phyloP scores from a whole-genome alignment of 2,329 filamentous ascomycete genomes.

The Sclerotinia sclerotiorum region DNA sequence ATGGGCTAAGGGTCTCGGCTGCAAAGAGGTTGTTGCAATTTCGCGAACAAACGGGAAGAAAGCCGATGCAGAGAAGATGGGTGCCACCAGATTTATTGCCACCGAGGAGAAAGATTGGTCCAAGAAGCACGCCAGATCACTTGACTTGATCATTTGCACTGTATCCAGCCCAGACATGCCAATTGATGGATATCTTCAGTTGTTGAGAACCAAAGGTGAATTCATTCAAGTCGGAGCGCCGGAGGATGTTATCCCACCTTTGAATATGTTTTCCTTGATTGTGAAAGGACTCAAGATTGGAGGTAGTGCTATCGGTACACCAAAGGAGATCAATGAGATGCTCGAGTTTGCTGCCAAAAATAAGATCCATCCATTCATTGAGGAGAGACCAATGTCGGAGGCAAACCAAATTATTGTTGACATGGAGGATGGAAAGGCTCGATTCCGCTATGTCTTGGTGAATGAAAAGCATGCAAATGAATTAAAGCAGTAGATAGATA shows the following conservation, averaged over 20 bases:
- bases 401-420: conserved; percentile 57
- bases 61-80: conserved; percentile 23
- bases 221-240: conserved; percentile 66
- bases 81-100: conserved; percentile 20
- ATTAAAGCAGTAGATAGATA: conserved; percentile 2
- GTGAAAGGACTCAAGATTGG: conserved; percentile 50
- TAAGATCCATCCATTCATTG: conserved; percentile 56
- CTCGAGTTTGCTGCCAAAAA: conserved; percentile 57
- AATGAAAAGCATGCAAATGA: conserved; percentile 23
- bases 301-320: conserved; percentile 41
- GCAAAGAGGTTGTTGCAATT: conserved; percentile 62
- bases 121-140: conserved; percentile 49
- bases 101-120: conserved; percentile 43
- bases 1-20: conserved; percentile 67
- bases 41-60: conserved; percentile 20
- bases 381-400: conserved; percentile 54
- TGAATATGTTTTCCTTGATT: conserved; percentile 49
- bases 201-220: conserved; percentile 57
- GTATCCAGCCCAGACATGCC: conserved; percentile 59
- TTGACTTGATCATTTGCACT: conserved; percentile 60
- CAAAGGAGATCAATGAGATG: conserved; percentile 60
- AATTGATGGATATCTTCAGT: conserved; percentile 56
- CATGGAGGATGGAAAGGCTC: conserved; percentile 55
- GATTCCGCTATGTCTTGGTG: conserved; percentile 48
- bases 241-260: conserved; percentile 54